Conservation (phyloP, 139 green algal genomes). For the Gonium pectorale region DNA sequence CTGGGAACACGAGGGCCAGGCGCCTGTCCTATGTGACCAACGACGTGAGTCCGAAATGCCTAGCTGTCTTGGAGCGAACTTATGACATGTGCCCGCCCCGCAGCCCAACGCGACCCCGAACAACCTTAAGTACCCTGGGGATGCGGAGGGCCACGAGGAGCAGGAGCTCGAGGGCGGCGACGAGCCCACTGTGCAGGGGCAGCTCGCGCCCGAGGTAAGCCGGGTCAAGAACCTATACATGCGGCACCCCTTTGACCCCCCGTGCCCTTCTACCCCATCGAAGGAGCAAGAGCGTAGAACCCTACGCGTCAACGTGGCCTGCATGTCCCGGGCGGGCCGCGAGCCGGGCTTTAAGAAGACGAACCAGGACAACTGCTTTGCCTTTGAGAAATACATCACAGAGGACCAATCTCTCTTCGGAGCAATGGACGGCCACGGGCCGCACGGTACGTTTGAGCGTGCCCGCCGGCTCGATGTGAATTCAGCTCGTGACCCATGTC, state of each 20-base stretch:
- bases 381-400: slow-evolving; percentile 85
- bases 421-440: slow-evolving; percentile 89
- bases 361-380: slow-evolving; percentile 93
- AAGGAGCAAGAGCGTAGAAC: slow-evolving; percentile 42
- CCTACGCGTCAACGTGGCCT: slow-evolving; percentile 70
- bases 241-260: neutral
- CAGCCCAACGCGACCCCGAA: slow-evolving; percentile 29
- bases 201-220: slow-evolving; percentile 39
- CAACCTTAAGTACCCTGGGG: slow-evolving; percentile 11
- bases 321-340: slow-evolving; percentile 79
- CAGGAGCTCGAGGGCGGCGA: slow-evolving; percentile 17
- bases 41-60: slow-evolving; percentile 56
- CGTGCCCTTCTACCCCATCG: neutral
- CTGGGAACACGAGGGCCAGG: slow-evolving; percentile 51
- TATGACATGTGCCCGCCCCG: slow-evolving; percentile 35
- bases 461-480: neutral
- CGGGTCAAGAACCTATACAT: neutral
- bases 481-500: neutral
- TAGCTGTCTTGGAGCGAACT: neutral
- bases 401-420: slow-evolving; percentile 83
- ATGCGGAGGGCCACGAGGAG: slow-evolving; percentile 23
- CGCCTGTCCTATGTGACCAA: slow-evolving; percentile 65
- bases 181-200: slow-evolving; percentile 25
- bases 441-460: slow-evolving; percentile 70
- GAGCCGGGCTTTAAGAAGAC: slow-evolving; percentile 89